Base-by-base conservation (phyloP, 352 stramenopile species). In the Phytopythium helicoides region DNA sequence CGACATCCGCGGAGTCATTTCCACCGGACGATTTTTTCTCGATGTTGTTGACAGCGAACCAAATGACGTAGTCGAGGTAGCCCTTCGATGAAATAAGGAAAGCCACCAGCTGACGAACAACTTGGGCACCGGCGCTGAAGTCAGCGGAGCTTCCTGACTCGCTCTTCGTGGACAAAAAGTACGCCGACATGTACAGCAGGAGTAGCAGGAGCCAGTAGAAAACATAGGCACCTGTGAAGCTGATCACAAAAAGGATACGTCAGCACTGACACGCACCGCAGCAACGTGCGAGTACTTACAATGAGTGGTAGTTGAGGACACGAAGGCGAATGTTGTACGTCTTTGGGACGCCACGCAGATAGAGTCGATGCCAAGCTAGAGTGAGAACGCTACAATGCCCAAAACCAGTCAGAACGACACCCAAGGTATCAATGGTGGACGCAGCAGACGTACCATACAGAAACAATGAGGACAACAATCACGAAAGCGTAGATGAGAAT, bases 11-110 rank as follows among this genome's bases (percentile, higher is more conserved):
- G 6, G 78, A 89, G 41, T 89, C 77, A 21, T 87, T 52, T 12
- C 62, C 71, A 44, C 58, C 64, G 26, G 63, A 53, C 7, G 80
- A 67, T 47, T 79, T 68, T 38, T 75, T 68, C 50, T 95, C 78
- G 34, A 93, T 92, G 52, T 83, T 94, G 74, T 95, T 95, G 46
- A 95, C 82, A 16, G 81, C 84, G 38, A 95, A 95, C 86, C 86
- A 95, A 54, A 95, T 93, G 22, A 95, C 85, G 50, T 89, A 95
- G 60, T 95, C 84, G 31, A 94, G 52, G 50, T 94, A 95, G 4
- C 83, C 83, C 48, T 89, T 93, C 7, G 80, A 89, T 6, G 83
- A 65, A 49, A 95, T 91, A 1, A 94, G 58, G 54, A 95, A 95
- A 3, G 75, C 76, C 8, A 95, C 82, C 23, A 95, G 64, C 54